Percentiles rank a stretch among this genome's conserved stretches.
Conservation (phyloP, 2,329 filamentous ascomycete species). For the Cordyceps pruinosa region DNA sequence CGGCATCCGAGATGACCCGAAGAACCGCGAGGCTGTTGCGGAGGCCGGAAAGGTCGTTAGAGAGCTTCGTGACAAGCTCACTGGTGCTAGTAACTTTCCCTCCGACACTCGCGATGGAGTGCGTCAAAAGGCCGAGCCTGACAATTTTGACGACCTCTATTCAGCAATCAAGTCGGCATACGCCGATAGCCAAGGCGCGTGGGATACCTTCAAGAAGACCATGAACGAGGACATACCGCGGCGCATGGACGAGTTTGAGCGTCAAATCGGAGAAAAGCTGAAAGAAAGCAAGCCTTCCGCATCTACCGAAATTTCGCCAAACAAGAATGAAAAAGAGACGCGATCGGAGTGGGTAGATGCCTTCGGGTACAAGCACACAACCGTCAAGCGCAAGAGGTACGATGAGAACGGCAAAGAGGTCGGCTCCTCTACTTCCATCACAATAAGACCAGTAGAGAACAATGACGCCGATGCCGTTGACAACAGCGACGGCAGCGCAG, state of each 20-base stretch:
- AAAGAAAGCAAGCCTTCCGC: background rate
- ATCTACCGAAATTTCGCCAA: slow-evolving; percentile 10
- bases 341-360: slow-evolving; percentile 37
- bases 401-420: slow-evolving; percentile 37
- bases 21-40: slow-evolving; percentile 13
- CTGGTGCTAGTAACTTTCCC: background rate
- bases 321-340: slow-evolving; percentile 29
- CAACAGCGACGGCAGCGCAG: background rate
- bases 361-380: slow-evolving; percentile 37
- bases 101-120: background rate
- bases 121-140: slow-evolving; percentile 18
- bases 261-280: slow-evolving; percentile 1
- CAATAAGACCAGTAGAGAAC: slow-evolving; percentile 25
- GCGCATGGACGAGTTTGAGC: slow-evolving; percentile 10
- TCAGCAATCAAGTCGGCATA: slow-evolving; percentile 30
- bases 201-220: slow-evolving; percentile 33
- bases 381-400: slow-evolving; percentile 32
- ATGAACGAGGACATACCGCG: slow-evolving; percentile 20
- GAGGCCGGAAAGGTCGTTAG: slow-evolving; percentile 13
- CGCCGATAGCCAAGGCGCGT: slow-evolving; percentile 31
- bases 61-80: slow-evolving; percentile 13
- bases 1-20: slow-evolving; percentile 13
- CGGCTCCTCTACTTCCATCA: slow-evolving; percentile 30
- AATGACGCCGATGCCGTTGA: slow-evolving; percentile 8
- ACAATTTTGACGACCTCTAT: slow-evolving; percentile 37